Base-by-base conservation (phyloP, 495 filamentous ascomycete genomes). In the Acidiella bohemica region DNA sequence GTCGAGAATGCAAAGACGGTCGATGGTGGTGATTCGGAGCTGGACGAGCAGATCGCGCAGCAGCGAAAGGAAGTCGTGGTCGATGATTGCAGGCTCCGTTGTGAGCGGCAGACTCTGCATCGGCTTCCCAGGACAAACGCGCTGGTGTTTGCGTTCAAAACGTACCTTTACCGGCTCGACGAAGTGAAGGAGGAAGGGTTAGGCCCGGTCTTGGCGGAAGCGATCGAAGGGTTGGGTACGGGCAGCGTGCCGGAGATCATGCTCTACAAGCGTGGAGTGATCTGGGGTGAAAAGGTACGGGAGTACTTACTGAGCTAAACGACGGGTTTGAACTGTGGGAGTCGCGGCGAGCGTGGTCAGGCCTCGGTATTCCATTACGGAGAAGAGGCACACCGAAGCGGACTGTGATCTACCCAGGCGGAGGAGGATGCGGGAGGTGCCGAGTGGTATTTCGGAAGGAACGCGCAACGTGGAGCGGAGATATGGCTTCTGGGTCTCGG, bases 121-220 rank as follows among this genome's bases (percentile, higher is more conserved):
- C 71, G 85, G 5, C 57, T 90, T 19, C 80, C 81, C 0, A 50
- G 59, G 40, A 77, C 73, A 0, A 61, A 64, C 19, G 81, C 80
- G 1, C 49, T 88, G 7, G 62, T 88, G 1, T 88, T 92, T 56
- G 72, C 65, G 22, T 79, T 90, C 57, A 83, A 88, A 59, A 90
- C 81, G 8, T 90, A 86, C 58, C 54, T 76, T 26, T 86, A 84
- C 53, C 68, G 75, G 3, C 49, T 93, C 1, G 47, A 51, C 12
- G 64, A 79, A 13, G 67, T 93, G 43, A 83, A 76, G 58, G 71
- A 64, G 5, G 82, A 87, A 48, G 81, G 80, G 3, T 75, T 73
- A 0, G 58, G 48, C 10, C 67, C 73, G 53, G 69, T 75, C 20
- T 57, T 93, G 21, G 80, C 77, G 0, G 56, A 61, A 12, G 81